Evolutionary conservation across 176 grass and related monocot species (phyloP).

Genomic region (Eragrostis nindensis): DNA sequence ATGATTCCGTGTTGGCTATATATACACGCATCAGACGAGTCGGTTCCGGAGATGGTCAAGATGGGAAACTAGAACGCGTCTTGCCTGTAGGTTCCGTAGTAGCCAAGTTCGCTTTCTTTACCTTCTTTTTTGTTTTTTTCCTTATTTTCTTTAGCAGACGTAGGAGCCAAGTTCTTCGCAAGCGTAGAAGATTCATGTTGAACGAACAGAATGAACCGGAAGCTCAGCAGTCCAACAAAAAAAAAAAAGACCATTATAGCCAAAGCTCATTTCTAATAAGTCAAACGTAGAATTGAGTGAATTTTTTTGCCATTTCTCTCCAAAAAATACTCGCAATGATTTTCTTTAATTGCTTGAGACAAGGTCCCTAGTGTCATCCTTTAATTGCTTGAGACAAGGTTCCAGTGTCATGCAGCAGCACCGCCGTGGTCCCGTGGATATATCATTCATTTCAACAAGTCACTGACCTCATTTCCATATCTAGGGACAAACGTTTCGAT

Average conservation of each 20-base stretch:
- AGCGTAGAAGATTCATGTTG: background rate
- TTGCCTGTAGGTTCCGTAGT: slow-evolving; percentile 27
- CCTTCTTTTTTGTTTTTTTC: background rate
- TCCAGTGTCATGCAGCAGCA: background rate
- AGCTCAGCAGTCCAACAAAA: background rate
- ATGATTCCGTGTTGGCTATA: background rate
- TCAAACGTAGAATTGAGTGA: background rate
- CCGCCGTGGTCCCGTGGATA: background rate
- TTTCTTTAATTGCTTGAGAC: background rate
- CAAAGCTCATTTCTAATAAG: background rate
- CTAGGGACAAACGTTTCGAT: background rate
- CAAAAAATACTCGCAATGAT: background rate
- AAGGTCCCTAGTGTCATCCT: background rate
- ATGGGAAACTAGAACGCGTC: background rate
- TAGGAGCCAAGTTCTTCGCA: background rate
- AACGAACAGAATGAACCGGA: background rate
- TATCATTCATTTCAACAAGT: background rate
- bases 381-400: background rate
- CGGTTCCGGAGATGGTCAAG: background rate
- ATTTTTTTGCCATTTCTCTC: background rate
- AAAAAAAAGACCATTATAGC: too few species aligned
- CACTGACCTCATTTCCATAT: background rate
- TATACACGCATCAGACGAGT: background rate
- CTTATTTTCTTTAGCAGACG: background rate
- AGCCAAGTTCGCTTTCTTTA: slow-evolving; percentile 6